phyloP scores from a whole-genome alignment of 306 rosid species.

The Cucurbita maxima region DNA sequence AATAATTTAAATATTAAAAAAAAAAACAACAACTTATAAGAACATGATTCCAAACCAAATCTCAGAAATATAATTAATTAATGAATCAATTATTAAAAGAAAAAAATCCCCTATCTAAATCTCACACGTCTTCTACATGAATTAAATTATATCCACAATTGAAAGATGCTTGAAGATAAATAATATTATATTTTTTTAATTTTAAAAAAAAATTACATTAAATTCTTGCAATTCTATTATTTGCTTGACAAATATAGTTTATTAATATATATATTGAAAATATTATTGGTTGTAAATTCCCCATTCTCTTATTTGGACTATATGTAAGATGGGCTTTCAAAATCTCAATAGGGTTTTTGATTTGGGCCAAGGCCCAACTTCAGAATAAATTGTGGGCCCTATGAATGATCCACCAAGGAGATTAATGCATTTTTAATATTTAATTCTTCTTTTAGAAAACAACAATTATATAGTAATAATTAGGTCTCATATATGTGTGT shows the following conservation, averaged over 20 bases:
- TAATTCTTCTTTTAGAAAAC: too few relatives aligned
- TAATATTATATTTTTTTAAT: neutral
- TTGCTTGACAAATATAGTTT: neutral
- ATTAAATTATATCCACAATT: conserved; percentile 1
- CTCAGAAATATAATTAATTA: neutral
- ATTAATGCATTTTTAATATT: too few relatives aligned
- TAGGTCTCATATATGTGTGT: too few relatives aligned
- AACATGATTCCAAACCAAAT: neutral
- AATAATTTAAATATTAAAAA: too few relatives aligned
- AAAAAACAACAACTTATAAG: neutral
- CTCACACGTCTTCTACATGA: conserved; percentile 3
- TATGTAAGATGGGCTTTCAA: neutral
- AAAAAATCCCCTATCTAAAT: neutral
- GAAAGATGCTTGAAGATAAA: neutral
- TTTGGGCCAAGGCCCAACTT: neutral
- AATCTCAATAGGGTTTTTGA: neutral
- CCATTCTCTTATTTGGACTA: neutral
- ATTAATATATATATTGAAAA: neutral
- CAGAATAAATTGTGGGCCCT: neutral
- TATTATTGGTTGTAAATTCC: neutral
- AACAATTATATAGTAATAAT: too few relatives aligned
- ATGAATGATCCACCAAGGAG: neutral
- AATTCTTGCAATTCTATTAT: neutral
- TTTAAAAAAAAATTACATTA: neutral
- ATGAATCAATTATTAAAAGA: neutral